phyloP scores from a whole-genome alignment of 2,329 filamentous ascomycete genomes.

The Colletotrichum sp. region DNA sequence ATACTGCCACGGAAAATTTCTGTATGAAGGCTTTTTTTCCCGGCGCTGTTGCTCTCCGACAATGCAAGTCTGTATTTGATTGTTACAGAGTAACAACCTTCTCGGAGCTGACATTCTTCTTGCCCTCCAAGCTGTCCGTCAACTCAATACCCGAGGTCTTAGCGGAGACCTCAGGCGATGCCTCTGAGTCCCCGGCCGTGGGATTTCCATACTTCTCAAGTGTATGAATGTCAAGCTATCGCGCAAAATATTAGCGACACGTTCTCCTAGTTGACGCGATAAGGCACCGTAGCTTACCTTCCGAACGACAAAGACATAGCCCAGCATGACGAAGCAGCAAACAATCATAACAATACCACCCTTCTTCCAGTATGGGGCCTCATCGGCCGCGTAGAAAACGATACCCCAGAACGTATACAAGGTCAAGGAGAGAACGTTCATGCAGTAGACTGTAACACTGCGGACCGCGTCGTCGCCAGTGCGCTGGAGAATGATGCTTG shows the following conservation, averaged over 20 bases:
- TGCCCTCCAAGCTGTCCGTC: background rate
- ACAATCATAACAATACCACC: conserved; percentile 39
- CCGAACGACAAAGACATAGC: conserved; percentile 15
- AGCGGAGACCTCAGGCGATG: background rate
- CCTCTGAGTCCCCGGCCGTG: background rate
- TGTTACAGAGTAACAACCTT: background rate
- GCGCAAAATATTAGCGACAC: background rate
- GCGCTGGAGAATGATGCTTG: conserved; percentile 39
- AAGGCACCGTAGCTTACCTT: background rate
- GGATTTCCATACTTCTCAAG: background rate
- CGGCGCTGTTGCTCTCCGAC: fast-evolving
- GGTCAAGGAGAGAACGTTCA: conserved; percentile 41
- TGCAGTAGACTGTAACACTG: conserved; percentile 39
- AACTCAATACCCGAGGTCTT: background rate
- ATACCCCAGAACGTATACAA: conserved; percentile 47
- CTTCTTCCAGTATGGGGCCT: conserved; percentile 41
- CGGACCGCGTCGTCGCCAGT: conserved; percentile 41
- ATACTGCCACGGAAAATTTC: fast-evolving
- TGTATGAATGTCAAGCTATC: background rate
- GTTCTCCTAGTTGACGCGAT: background rate
- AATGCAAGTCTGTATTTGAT: fast-evolving
- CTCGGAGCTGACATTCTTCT: background rate
- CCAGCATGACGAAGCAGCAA: conserved; percentile 12
- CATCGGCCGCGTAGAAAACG: conserved; percentile 36
- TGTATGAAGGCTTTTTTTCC: fast-evolving